These are phyloP conservation scores for Botryotinia convoluta DNA, from an alignment of 2,329 filamentous ascomycete genomes.

Conservation along the genomic window DNA sequence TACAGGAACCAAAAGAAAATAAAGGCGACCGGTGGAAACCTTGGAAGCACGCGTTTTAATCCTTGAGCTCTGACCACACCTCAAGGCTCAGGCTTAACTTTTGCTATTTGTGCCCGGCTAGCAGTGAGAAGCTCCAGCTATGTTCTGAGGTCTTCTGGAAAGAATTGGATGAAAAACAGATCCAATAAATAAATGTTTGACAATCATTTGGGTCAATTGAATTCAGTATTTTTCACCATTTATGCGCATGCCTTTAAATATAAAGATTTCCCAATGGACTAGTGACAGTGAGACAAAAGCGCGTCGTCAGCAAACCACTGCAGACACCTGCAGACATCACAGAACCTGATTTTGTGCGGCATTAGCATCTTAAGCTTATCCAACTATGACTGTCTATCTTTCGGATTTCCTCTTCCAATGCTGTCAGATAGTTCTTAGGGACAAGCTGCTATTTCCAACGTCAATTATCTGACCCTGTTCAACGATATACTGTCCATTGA, in stretches of 20 bases:
- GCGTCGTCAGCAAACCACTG: background rate
- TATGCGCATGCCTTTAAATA: background rate
- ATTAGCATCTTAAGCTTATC: background rate
- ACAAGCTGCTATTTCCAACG: background rate
- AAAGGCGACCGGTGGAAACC: constrained; percentile 3
- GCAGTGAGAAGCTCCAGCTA: background rate
- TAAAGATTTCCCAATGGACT: background rate
- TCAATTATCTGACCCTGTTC: no score
- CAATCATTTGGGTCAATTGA: background rate
- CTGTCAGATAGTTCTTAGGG: background rate
- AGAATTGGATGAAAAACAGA: background rate
- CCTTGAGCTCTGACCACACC: constrained; percentile 2
- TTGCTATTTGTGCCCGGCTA: background rate
- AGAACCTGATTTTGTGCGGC: background rate
- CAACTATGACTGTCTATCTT: background rate
- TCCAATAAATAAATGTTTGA: background rate
- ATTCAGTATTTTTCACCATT: background rate
- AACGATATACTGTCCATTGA: background rate
- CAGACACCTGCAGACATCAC: background rate
- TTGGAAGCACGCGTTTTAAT: constrained; percentile 1
- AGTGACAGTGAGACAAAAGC: background rate
- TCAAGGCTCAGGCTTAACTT: background rate
- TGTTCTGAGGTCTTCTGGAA: background rate
- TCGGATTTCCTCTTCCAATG: background rate
- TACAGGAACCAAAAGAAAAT: background rate